phyloP scores from a whole-genome alignment of 768 basidiomycete genomes.

The Leccinum fibrillosum region DNA sequence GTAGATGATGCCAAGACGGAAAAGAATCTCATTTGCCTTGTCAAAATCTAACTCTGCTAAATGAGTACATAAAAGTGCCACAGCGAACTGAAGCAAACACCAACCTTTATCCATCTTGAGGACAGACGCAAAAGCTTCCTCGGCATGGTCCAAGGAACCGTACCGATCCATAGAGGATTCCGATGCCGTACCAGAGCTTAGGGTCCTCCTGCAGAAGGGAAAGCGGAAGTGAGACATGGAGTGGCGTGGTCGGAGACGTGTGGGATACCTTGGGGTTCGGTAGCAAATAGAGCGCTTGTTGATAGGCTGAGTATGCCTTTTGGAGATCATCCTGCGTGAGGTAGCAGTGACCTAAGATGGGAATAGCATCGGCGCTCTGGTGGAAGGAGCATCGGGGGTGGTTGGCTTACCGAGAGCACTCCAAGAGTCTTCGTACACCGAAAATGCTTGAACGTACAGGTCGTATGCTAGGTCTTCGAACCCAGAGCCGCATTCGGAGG shows the following conservation, averaged over 20 bases:
- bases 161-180: slow-evolving; percentile 99
- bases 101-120: slow-evolving; percentile 95
- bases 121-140: slow-evolving; percentile 96
- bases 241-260: neutral
- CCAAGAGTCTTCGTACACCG: slow-evolving; percentile 43
- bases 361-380: slow-evolving; percentile 13
- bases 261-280: slow-evolving; percentile 84
- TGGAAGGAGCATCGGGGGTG: slow-evolving; percentile 18
- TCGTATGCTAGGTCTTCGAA: too few relatives aligned
- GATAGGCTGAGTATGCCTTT: slow-evolving; percentile 97
- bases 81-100: slow-evolving; percentile 12
- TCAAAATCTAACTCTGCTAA: slow-evolving; percentile 72
- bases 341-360: slow-evolving; percentile 80
- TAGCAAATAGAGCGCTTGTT: slow-evolving; percentile 94
- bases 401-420: slow-evolving; percentile 75
- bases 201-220: slow-evolving; percentile 71
- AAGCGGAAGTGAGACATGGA: slow-evolving; percentile 6
- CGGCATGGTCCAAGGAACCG: slow-evolving; percentile 96
- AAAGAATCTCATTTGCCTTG: slow-evolving; percentile 98
- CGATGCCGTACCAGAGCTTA: slow-evolving; percentile 99
- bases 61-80: slow-evolving; percentile 25
- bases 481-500: too few relatives aligned
- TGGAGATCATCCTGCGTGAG: slow-evolving; percentile 99
- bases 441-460: too few relatives aligned
- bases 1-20: slow-evolving; percentile 98